Evolutionary conservation across 2,329 filamentous ascomycete genomes (phyloP).

Genomic region (Pseudovirgaria hyperparasitica): DNA sequence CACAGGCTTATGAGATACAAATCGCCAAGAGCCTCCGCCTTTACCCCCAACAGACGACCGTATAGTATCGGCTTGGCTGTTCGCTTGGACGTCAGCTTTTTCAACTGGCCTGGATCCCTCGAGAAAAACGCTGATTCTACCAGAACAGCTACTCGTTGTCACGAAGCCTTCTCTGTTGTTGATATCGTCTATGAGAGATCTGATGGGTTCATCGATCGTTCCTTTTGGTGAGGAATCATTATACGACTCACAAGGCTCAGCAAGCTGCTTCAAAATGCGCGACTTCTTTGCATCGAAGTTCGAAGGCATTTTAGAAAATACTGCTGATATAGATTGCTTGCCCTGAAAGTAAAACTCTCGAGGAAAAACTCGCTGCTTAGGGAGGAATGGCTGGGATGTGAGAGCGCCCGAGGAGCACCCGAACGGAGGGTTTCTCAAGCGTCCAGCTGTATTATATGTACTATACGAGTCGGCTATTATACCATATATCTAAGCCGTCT

Average conservation of each 20-base stretch:
- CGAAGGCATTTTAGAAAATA: no score
- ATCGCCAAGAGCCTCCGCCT: constrained; percentile 75
- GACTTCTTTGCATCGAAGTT: constrained; percentile 46
- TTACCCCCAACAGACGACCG: constrained; percentile 54
- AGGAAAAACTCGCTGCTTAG: no score
- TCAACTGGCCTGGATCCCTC: no score
- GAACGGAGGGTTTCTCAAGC: no score
- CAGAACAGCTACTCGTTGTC: constrained; percentile 88
- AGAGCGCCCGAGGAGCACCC: no score
- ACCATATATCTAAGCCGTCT: no score
- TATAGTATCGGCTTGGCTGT: constrained; percentile 10
- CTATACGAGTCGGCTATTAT: no score
- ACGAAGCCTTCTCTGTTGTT: constrained; percentile 65
- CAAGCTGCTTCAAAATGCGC: constrained; percentile 59
- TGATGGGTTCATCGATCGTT: constrained; percentile 67
- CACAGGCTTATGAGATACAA: constrained; percentile 71
- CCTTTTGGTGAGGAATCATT: constrained; percentile 82
- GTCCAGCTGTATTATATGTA: no score
- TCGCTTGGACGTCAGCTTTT: no score
- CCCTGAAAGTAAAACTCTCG: no score
- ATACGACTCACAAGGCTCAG: constrained; percentile 57
- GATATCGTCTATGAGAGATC: constrained; percentile 63
- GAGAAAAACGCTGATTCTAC: constrained; percentile 74
- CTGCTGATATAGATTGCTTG: no score
- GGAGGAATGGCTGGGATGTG: no score